These are phyloP conservation scores for Pleomassaria siparia DNA, from an alignment of 2,329 filamentous ascomycete genomes.

Conservation along the genomic window DNA sequence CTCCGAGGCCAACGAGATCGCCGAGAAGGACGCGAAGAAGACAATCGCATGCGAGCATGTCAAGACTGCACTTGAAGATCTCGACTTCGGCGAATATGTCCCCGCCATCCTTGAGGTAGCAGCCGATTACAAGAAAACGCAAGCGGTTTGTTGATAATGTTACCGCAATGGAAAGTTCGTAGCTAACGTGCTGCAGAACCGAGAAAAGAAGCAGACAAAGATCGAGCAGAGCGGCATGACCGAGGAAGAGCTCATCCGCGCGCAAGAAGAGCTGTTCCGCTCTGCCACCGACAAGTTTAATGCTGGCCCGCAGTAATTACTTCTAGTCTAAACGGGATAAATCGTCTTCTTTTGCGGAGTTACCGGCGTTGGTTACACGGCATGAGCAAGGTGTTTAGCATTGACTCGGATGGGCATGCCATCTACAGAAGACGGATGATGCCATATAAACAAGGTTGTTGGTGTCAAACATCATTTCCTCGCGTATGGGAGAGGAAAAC, in stretches of 20 bases:
- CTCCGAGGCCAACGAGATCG: conserved; percentile 98
- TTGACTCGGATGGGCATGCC: background rate
- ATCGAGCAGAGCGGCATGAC: conserved; percentile 92
- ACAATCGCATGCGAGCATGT: conserved; percentile 98
- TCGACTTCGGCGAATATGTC: conserved; percentile 92
- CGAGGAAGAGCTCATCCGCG: conserved; percentile 81
- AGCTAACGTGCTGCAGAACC: conserved; percentile 59
- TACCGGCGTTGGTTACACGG: conserved; percentile 1
- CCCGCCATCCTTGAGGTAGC: conserved; percentile 83
- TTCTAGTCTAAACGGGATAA: background rate
- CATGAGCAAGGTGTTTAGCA: background rate
- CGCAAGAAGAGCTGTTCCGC: conserved; percentile 91
- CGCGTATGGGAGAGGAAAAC: background rate
- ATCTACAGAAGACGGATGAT: background rate
- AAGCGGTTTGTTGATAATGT: conserved; percentile 66
- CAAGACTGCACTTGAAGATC: conserved; percentile 86
- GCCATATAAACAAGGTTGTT: background rate
- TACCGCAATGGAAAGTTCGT: conserved; percentile 6
- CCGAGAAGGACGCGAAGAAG: conserved; percentile 98
- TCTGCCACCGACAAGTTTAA: conserved; percentile 75
- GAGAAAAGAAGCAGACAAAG: conserved; percentile 97
- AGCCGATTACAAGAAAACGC: conserved; percentile 85
- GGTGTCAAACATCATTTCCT: background rate
- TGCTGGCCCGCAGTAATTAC: conserved; percentile 46
- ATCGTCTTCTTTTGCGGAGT: conserved; percentile 5